These are phyloP conservation scores for Castanospermum australe DNA, from an alignment of 306 rosid species.

Conservation along the genomic window DNA sequence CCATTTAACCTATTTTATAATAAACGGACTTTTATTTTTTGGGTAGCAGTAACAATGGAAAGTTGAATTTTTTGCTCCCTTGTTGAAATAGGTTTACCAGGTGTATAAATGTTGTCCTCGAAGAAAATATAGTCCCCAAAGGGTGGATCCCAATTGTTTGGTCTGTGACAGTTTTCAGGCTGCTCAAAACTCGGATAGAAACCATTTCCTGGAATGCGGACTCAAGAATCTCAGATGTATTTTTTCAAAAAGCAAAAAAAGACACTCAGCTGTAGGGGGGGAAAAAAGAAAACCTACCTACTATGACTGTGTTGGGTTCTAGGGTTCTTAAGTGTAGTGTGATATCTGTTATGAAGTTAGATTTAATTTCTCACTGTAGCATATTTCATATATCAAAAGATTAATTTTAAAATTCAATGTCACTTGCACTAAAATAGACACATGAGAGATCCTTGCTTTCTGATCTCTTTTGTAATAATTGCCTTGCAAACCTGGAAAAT, in stretches of 20 bases:
- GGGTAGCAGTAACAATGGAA: background rate
- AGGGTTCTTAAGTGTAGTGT: background rate
- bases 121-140: background rate
- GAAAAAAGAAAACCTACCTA: background rate
- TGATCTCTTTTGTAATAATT: background rate
- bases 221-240: background rate
- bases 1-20: background rate
- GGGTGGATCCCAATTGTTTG: background rate
- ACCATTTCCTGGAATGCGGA: background rate
- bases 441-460: background rate
- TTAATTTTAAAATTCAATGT: background rate
- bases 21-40: background rate
- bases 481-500: conserved; percentile 24
- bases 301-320: background rate
- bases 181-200: background rate
- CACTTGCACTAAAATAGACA: background rate
- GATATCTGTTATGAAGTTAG: background rate
- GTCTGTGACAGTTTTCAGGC: background rate
- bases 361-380: background rate
- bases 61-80: background rate
- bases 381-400: background rate
- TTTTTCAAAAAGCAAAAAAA: background rate
- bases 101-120: background rate
- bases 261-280: background rate
- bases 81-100: background rate